These are phyloP conservation scores for Suhomyces anneliseae DNA, from an alignment of 1,139 yeast genomes.

Conservation along the genomic window DNA sequence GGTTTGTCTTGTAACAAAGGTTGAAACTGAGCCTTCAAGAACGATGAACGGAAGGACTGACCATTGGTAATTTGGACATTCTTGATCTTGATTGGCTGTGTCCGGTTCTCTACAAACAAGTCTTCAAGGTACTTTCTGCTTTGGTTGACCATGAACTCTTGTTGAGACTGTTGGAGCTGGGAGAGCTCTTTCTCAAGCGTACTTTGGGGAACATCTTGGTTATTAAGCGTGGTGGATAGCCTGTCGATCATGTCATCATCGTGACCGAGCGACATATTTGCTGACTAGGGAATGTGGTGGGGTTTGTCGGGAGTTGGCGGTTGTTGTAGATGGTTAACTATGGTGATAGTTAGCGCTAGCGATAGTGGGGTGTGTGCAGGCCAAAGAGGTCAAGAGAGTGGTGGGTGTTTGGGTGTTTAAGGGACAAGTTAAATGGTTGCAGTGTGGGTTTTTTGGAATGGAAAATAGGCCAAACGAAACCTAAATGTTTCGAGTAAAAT, in stretches of 20 bases:
- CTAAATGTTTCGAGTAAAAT: no score
- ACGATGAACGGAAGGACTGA: constrained; percentile 49
- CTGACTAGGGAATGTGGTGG: background rate
- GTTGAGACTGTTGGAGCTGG: constrained; percentile 30
- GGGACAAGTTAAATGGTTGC: no score
- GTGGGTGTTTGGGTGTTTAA: no score
- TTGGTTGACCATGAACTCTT: constrained; percentile 38
- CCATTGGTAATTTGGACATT: constrained; percentile 59
- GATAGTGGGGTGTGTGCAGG: no score
- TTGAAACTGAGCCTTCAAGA: constrained; percentile 53
- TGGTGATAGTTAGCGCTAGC: no score
- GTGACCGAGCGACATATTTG: constrained; percentile 24
- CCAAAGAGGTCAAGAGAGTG: no score
- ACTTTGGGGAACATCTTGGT: constrained; percentile 9
- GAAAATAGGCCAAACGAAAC: no score
- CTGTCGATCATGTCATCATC: constrained; percentile 32
- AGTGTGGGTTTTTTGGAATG: no score
- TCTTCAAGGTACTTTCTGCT: constrained; percentile 40
- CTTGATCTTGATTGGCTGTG: constrained; percentile 45
- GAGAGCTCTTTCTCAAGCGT: constrained; percentile 32
- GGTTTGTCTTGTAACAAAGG: constrained; percentile 46
- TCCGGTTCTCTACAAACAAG: constrained; percentile 41
- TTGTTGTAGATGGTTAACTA: no score
- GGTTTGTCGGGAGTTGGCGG: no score
- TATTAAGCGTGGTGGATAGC: constrained; percentile 18